Evolutionary conservation across 768 basidiomycete species (phyloP), one percentile per base, ranked within the genome.

Genomic region (Candolleomyces aberdarensis): DNA sequence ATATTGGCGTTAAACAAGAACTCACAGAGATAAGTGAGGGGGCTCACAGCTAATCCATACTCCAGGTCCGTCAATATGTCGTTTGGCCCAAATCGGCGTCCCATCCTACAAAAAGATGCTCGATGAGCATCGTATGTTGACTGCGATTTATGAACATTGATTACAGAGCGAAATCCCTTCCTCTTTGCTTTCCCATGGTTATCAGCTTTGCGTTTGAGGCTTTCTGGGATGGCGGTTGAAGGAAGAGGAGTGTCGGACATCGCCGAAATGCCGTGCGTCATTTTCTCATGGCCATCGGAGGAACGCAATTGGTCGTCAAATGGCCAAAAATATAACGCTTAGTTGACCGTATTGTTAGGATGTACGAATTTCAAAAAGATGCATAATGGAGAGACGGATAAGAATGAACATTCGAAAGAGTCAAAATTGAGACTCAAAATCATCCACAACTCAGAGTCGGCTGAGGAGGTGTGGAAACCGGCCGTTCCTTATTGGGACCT

Each of bases 31-130:
- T 4, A 44, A 19, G 52, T 54, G 41, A 46, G 22, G 39, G n/a
- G 54, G 29, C 80, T 67, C 68, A 79, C 91, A 94, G 67, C 87
- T 92, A 10, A 85, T 89, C 92, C 92, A 94, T 19, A 94, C 75
- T 17, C 92, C 92, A 19, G 92, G 92, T 9, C 92, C 92, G 62
- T 90, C 88, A 60, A 93, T 82, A 26, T 76, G 72, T 47, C 82
- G 75, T 71, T 85, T 90, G 20, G 75, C 80, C 86, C 87, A 88
- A 31, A 86, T 80, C 17, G 85, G 81, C 2, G 84, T 83, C 5
- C 88, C 88, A 66, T 89, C 87, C 88, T 90, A 51, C 8, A 36
- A 3, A 9, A 53, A 26, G 26, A 26, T 26, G 26, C 3, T 26
- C 19, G 32, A 14, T 36, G 31, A 31, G 51, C 22, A 53, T 32